Conservation (phyloP, 1,139 yeast genomes). For the Debaryomyces singareniensis region DNA sequence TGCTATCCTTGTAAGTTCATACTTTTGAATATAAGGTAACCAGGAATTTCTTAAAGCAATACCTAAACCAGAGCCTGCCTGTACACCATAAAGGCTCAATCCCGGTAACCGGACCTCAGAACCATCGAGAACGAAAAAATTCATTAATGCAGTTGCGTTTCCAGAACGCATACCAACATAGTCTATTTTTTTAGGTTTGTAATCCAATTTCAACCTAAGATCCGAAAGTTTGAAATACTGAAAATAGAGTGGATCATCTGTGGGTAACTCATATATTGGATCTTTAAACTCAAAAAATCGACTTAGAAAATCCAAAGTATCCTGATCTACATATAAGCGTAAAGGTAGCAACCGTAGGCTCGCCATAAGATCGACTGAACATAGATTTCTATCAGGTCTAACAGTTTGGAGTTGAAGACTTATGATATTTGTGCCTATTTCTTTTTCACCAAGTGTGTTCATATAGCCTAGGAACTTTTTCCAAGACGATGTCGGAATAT, state of each 20-base stretch:
- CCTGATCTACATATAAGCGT: slow-evolving; percentile 85
- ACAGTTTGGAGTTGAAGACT: slow-evolving; percentile 49
- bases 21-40: slow-evolving; percentile 79
- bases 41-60: slow-evolving; percentile 57
- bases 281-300: slow-evolving; percentile 81
- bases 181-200: slow-evolving; percentile 86
- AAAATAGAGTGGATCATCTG: slow-evolving; percentile 58
- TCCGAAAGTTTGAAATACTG: slow-evolving; percentile 63
- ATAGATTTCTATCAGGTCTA: slow-evolving; percentile 57
- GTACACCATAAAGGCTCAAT: slow-evolving; percentile 64
- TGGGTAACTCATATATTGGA: slow-evolving; percentile 53
- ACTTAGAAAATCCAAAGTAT: slow-evolving; percentile 75
- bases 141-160: slow-evolving; percentile 78
- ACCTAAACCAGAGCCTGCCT: slow-evolving; percentile 63
- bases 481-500: slow-evolving; percentile 88
- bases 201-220: slow-evolving; percentile 69
- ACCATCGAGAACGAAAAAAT: slow-evolving; percentile 83
- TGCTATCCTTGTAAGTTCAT: slow-evolving; percentile 72
- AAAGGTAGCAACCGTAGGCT: slow-evolving; percentile 61
- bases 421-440: slow-evolving; percentile 63
- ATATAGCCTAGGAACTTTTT: slow-evolving; percentile 72
- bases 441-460: slow-evolving; percentile 64
- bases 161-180: slow-evolving; percentile 82
- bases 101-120: slow-evolving; percentile 62
- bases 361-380: slow-evolving; percentile 64